Conservation (phyloP, 2,329 filamentous ascomycete species). For the Venturia nashicola region DNA sequence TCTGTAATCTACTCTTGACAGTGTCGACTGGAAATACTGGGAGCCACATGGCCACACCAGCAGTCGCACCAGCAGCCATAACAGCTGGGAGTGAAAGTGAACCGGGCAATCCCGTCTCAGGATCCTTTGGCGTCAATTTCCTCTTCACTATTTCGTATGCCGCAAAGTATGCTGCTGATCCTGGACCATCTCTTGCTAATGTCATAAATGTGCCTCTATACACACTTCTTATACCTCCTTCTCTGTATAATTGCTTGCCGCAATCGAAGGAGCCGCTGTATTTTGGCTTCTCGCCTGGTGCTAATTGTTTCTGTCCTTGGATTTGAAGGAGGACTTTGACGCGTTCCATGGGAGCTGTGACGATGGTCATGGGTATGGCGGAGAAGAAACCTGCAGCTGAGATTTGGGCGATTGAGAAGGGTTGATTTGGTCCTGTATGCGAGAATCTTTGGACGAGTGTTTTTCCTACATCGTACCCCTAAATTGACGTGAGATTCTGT, state of each 20-base stretch:
- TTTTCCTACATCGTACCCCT: slow-evolving; percentile 95
- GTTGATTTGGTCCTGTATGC: slow-evolving; percentile 47
- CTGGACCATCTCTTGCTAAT: slow-evolving; percentile 84
- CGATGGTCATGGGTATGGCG: slow-evolving; percentile 91
- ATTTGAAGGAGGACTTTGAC: slow-evolving; percentile 98
- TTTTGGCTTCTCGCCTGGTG: slow-evolving; percentile 81
- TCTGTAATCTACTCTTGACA: slow-evolving; percentile 88
- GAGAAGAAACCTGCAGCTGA: slow-evolving; percentile 88
- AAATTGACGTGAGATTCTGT: slow-evolving; percentile 16
- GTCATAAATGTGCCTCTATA: slow-evolving; percentile 89
- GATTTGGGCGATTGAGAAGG: slow-evolving; percentile 75
- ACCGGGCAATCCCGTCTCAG: slow-evolving; percentile 55
- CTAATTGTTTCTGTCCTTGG: slow-evolving; percentile 77
- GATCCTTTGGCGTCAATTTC: slow-evolving; percentile 69
- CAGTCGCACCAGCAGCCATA: slow-evolving; percentile 74
- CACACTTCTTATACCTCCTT: slow-evolving; percentile 81
- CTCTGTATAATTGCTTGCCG: slow-evolving; percentile 81
- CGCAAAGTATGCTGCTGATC: slow-evolving; percentile 90
- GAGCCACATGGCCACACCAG: slow-evolving; percentile 98
- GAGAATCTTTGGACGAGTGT: slow-evolving; percentile 62
- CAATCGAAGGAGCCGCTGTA: slow-evolving; percentile 84
- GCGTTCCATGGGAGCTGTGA: slow-evolving; percentile 98
- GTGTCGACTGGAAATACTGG: slow-evolving; percentile 97
- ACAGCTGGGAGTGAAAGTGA: slow-evolving; percentile 72
- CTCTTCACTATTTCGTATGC: slow-evolving; percentile 96